Base-by-base conservation (phyloP, 805 yeast species). In the Wickerhamiella vanderwaltii region DNA sequence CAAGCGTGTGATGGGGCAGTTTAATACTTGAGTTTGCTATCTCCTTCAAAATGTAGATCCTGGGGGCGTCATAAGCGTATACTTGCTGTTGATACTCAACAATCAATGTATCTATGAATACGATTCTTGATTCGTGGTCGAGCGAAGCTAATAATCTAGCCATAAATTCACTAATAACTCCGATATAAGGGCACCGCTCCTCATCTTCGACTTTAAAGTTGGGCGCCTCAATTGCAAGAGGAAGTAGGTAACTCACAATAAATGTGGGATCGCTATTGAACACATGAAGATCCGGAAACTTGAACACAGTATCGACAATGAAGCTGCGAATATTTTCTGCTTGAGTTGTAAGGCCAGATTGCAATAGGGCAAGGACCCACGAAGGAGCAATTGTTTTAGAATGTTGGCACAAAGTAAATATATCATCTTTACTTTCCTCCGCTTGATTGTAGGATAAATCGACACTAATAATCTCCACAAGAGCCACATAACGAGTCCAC, bases 401-500 rank as follows among this genome's bases (percentile, higher is more conserved):
- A 2, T 71, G 67, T 0, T 66, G 54, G 18, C 83, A 64, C 11
- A 82, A 56, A 1, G 61, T 61, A 1, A 73, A 55, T 33, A 86
- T 71, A 51, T 83, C 94, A 6, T 61, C 61, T 1, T 70, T 59
- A 0, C 91, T 88, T 9, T 84, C 94, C 50, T 77, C 77, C 0
- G 87, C 75, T 58, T 87, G 95, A 51, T 87, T 86, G 51, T 83
- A 61, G 0, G 95, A 81, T 0, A 95, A 75, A 56, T 86, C 95
- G 29, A 86, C 69, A 1, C 85, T 91, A 20, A 83, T 61, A 35
- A 86, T 80, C 53, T 86, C 95, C 51, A 73, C 79, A 11, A 86
- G 60, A 0, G 94, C 82, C 20, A 75, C 66, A 52, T 67, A 86
- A 45, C 82, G 68, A 32, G 72, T 67, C 95, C 95, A 86, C 17